Base-by-base conservation (phyloP, 2,329 filamentous ascomycete species). In the Hypoxylon sp. region DNA sequence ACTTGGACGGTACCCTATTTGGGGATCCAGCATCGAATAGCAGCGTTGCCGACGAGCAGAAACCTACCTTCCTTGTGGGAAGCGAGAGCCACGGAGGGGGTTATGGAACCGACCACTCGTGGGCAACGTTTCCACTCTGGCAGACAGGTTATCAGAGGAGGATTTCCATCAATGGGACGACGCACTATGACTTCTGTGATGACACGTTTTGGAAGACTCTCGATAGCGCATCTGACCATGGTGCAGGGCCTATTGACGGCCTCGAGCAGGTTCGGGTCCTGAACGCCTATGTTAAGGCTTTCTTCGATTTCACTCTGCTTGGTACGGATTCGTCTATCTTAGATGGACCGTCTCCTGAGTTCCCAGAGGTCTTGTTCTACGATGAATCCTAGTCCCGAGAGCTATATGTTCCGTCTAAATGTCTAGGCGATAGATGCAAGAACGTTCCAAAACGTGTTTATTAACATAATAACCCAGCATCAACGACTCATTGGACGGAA, bases 121-220 rank as follows among this genome's bases (percentile, higher is more conserved):
- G 74, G 73, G 53, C 11, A 2, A 69, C 49, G 2, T 76, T 74
- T 21, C 60, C 68, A 1, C 45, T 36, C 17, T 62, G 30, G 60
- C 75, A 76, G 53, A 73, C 73, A 2, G 63, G 61, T 2, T 74
- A 68, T 38, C 63, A 64, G 60, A 53, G 74, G 23, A 28, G 51
- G 19, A 17, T 75, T 3, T 59, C 60, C 25, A 38, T 75, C 3
- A 71, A 65, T 9, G 73, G 68, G 1, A 62, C 70, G n/a, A 53
- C 49, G 23, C 73, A 76, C 23, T 58, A 43, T 3, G 73, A 75
- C 36, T 75, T 75, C 55, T 72, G 67, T 52, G 74, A 75, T 41
- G 49, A 66, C 14, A 67, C 71, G 1, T 74, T 73, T 43, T 76
- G 71, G 72, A 67, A 67, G 50, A 67, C 55, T 9, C 30, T 67